Conservation (phyloP, 192 early-diverging fungal genomes). For the Coemansia sp. region DNA sequence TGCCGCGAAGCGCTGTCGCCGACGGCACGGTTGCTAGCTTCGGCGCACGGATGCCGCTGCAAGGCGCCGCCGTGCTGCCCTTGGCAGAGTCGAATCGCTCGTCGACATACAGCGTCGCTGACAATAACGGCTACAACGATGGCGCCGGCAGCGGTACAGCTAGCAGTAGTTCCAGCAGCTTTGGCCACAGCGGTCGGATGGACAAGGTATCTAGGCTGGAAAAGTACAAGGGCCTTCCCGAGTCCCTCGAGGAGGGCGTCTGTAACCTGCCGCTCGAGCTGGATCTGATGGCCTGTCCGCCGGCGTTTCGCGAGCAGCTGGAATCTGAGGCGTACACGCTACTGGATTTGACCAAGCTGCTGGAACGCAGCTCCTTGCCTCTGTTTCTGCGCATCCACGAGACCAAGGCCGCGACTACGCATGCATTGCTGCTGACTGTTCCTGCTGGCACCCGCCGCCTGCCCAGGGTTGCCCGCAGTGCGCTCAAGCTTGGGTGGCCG, state of each 20-base stretch:
- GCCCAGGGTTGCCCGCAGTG: constrained; percentile 30
- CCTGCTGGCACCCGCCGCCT: constrained; percentile 27
- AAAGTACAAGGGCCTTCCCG: constrained; percentile 45
- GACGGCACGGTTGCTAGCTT: not conserved
- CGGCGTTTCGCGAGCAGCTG: constrained; percentile 46
- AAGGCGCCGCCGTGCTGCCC: not conserved
- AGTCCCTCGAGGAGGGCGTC: constrained; percentile 41
- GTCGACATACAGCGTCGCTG: constrained; percentile 18
- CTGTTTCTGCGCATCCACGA: constrained; percentile 46
- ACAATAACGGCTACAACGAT: not conserved
- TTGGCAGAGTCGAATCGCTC: constrained; percentile 24
- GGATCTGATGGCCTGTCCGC: constrained; percentile 41
- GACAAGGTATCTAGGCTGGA: constrained; percentile 47
- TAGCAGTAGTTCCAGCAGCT: constrained; percentile 12
- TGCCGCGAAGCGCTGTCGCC: constrained; percentile 7
- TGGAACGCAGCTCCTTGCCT: constrained; percentile 36
- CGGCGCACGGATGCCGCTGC: not conserved
- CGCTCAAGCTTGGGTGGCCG: constrained; percentile 50
- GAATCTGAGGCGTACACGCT: constrained; percentile 37
- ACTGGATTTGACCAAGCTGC: constrained; percentile 42
- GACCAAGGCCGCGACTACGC: constrained; percentile 44
- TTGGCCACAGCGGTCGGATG: constrained; percentile 19
- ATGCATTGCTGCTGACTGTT: constrained; percentile 37
- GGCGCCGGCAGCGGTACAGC: constrained; percentile 4
- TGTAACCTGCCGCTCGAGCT: constrained; percentile 38